Base-by-base conservation (phyloP, 2,329 filamentous ascomycete genomes). In the Talaromyces sp. region DNA sequence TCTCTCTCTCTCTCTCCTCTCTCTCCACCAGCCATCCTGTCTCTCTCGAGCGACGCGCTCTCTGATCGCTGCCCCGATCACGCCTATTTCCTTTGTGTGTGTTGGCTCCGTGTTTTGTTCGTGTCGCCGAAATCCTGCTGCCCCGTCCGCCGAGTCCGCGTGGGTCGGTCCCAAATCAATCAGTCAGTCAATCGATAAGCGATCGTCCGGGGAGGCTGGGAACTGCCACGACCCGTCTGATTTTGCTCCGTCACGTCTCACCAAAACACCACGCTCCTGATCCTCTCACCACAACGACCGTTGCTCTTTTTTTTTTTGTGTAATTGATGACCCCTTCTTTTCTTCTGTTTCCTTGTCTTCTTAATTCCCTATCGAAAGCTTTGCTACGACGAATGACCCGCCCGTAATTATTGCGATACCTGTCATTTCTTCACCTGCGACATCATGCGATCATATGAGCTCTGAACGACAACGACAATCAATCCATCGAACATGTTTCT, bases 31-130 rank as follows among this genome's bases (percentile, higher is more conserved):
- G 52, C 62, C 61, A 55, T 62, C 56, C 58, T 62, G 52, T 53
- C 42, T 57, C 60, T 60, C 67, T 60, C 30, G 44, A 61, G 53
- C 39, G 62, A 64, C 57, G 60, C 64, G 49, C 56, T 63, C 28
- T 64, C 30, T 58, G 49, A 44, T 58, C 47, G 47, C 49, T 53
- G 13, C 13, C 49, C 25, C 13, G 9, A 53, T 30, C 19, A 30
- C 49, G 25, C 25, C 28, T 4, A 17, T 53, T 53, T 53, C 49
- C 49, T 53, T 53, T 53, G 49, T 53, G 49, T 53, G 49, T 53
- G 17, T 55, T 58, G 60, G 55, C 27, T 11, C 17, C 44, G 44
- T 47, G 44, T 56, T 39, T 58, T 42, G 55, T 32, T 55, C 27
- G 28, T 57, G 56, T 57, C 52, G 32, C 22, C 54, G 51, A 57